A percentile compares a stretch with the other conserved stretches of the same genome.
Conservation (phyloP, 352 stramenopile species). For the Phytopythium ostracodes region DNA sequence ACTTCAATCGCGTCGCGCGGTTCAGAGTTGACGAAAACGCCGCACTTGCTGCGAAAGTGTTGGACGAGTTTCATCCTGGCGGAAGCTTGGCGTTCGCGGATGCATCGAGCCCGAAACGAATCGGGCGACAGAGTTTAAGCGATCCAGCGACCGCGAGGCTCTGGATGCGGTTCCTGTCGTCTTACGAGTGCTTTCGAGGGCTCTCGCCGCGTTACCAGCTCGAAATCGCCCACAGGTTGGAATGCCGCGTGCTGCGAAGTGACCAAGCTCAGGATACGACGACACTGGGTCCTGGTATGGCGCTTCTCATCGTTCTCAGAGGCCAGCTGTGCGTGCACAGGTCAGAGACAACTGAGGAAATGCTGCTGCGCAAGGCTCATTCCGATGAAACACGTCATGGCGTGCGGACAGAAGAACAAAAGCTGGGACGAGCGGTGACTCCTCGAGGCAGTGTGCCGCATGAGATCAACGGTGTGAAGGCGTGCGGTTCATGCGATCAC, state of each 20-base stretch:
- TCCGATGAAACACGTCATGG: background rate
- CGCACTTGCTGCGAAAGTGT: background rate
- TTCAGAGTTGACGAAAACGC: conserved; percentile 30
- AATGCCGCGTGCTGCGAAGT: conserved; percentile 8
- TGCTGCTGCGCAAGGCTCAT: conserved; percentile 4
- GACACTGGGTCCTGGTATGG: conserved; percentile 4
- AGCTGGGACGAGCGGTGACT: background rate
- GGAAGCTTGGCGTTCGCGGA: background rate
- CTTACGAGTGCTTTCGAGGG: conserved; percentile 37
- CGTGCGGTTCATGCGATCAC: conserved; percentile 13
- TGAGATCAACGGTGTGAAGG: background rate
- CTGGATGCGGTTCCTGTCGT: conserved; percentile 28
- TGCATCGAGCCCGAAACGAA: background rate
- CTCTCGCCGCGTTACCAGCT: conserved; percentile 23
- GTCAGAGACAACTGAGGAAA: conserved; percentile 12
- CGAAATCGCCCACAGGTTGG: conserved; percentile 26
- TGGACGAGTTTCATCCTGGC: background rate
- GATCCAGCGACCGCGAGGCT: background rate
- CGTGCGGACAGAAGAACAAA: background rate
- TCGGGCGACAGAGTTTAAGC: background rate
- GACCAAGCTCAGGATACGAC: background rate
- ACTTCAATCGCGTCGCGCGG: conserved; percentile 29
- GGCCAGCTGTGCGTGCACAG: conserved; percentile 34
- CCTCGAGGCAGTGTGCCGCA: background rate
- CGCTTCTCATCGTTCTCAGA: conserved; percentile 36